phyloP scores from a whole-genome alignment of 495 filamentous ascomycete genomes.

The Halenospora varia region DNA sequence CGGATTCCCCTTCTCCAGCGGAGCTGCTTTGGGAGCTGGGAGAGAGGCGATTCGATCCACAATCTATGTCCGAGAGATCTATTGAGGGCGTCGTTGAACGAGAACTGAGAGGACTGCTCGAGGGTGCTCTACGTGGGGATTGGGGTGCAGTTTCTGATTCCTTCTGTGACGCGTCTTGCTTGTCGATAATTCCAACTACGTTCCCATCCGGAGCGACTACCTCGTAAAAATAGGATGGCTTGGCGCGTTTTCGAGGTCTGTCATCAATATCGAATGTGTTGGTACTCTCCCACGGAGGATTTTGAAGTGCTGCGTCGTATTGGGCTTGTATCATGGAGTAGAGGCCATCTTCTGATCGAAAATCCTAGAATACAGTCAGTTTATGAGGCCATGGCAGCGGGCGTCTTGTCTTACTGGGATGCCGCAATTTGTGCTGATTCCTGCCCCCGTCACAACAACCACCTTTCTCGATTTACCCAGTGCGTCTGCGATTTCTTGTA shows the following conservation, averaged over 20 bases:
- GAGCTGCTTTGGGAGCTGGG: too few species aligned
- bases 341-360: conserved; percentile 65
- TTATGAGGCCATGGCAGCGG: not conserved
- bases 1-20: too few species aligned
- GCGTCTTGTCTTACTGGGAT: conserved; percentile 52
- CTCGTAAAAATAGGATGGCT: conserved; percentile 19
- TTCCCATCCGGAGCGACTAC: conserved; percentile 18
- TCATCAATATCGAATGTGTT: conserved; percentile 30
- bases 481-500: conserved; percentile 57
- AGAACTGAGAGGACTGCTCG: conserved; percentile 8
- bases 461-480: conserved; percentile 58
- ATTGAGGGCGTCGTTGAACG: conserved; percentile 6
- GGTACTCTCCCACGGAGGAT: conserved; percentile 30
- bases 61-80: not conserved
- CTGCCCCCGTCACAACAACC: conserved; percentile 65
- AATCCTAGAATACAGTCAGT: conserved; percentile 44
- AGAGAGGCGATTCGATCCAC: conserved; percentile 8
- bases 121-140: not conserved
- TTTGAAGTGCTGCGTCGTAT: conserved; percentile 43
- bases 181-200: conserved; percentile 19
- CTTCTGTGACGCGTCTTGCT: not conserved
- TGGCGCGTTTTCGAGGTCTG: conserved; percentile 38
- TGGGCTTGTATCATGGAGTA: conserved; percentile 65
- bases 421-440: conserved; percentile 69
- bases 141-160: not conserved